These are phyloP conservation scores for Pyrrhoderma lamaoense DNA, from an alignment of 1,284 basidiomycete species.

Conservation along the genomic window DNA sequence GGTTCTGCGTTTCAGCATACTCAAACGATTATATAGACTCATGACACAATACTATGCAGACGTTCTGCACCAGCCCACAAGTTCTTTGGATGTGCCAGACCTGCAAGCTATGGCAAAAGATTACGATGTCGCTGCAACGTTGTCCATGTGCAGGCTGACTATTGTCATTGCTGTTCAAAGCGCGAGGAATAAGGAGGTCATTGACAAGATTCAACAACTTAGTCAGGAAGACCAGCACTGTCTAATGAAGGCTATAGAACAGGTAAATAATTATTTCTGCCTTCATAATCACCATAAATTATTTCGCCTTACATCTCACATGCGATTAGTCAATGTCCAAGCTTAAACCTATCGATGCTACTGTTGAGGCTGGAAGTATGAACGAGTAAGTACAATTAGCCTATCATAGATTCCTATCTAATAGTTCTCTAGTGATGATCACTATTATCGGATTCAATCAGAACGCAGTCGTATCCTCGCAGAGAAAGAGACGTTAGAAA, in stretches of 20 bases:
- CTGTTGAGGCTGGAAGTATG: constrained; percentile 42
- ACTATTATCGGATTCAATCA: constrained; percentile 76
- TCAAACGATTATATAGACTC: constrained; percentile 81
- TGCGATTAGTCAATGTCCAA: constrained; percentile 62
- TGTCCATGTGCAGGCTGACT: constrained; percentile 75
- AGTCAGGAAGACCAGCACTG: constrained; percentile 75
- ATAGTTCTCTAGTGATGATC: constrained; percentile 58
- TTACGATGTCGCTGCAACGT: constrained; percentile 54
- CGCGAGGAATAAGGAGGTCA: constrained; percentile 75
- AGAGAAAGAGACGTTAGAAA: constrained; percentile 77
- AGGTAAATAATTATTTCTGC: constrained; percentile 36
- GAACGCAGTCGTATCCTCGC: constrained; percentile 66
- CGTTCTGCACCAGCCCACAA: constrained; percentile 67
- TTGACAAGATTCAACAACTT: constrained; percentile 76
- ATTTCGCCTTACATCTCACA: background rate
- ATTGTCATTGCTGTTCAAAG: constrained; percentile 92
- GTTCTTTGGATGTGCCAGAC: constrained; percentile 70
- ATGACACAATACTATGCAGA: constrained; percentile 85
- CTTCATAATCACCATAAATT: background rate
- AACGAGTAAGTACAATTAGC: constrained; percentile 56
- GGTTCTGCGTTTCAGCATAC: constrained; percentile 77
- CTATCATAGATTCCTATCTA: constrained; percentile 2
- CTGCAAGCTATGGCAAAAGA: constrained; percentile 78
- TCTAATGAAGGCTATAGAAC: constrained; percentile 82
- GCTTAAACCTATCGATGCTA: constrained; percentile 40